Evolutionary conservation across 768 basidiomycete species (phyloP).

Genomic region (Russula abietina): DNA sequence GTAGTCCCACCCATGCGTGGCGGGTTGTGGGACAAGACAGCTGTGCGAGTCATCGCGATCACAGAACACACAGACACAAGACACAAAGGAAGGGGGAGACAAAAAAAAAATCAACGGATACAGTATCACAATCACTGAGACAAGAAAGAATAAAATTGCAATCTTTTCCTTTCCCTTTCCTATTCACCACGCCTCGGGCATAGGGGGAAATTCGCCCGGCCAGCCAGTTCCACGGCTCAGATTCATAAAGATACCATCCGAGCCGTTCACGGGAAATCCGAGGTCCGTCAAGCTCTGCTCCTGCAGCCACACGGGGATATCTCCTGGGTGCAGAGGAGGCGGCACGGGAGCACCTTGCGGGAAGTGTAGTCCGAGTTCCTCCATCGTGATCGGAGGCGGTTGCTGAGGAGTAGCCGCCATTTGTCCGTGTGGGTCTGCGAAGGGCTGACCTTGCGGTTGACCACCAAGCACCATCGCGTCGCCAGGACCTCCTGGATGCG

Average conservation of each 20-base stretch:
- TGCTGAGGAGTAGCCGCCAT: slow-evolving; percentile 26
- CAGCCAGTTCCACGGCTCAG: slow-evolving; percentile 66
- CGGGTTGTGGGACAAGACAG: not conserved
- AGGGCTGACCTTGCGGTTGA: slow-evolving; percentile 35
- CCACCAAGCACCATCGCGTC: slow-evolving; percentile 46
- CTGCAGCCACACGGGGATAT: slow-evolving; percentile 88
- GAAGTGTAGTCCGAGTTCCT: slow-evolving; percentile 78
- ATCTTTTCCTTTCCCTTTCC: too few relatives aligned
- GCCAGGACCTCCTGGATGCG: slow-evolving; percentile 22
- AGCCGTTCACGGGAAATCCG: slow-evolving; percentile 85
- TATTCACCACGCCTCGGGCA: slow-evolving; percentile 79
- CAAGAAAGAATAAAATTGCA: too few relatives aligned
- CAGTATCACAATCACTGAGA: not conserved
- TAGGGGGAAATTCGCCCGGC: slow-evolving; percentile 66
- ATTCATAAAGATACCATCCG: slow-evolving; percentile 84
- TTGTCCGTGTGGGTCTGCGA: slow-evolving; percentile 50
- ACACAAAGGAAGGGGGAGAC: too few relatives aligned
- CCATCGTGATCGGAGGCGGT: slow-evolving; percentile 61
- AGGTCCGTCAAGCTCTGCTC: slow-evolving; percentile 91
- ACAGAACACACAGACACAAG: not conserved
- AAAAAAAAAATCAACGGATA: not conserved
- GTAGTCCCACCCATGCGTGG: not conserved
- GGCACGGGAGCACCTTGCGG: slow-evolving; percentile 49
- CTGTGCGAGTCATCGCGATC: not conserved
- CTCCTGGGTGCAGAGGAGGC: slow-evolving; percentile 60